A percentile compares a stretch with the other conserved stretches of the same genome.
phyloP scores from a whole-genome alignment of 352 stramenopile genomes.

The Thalassiosira sp. region DNA sequence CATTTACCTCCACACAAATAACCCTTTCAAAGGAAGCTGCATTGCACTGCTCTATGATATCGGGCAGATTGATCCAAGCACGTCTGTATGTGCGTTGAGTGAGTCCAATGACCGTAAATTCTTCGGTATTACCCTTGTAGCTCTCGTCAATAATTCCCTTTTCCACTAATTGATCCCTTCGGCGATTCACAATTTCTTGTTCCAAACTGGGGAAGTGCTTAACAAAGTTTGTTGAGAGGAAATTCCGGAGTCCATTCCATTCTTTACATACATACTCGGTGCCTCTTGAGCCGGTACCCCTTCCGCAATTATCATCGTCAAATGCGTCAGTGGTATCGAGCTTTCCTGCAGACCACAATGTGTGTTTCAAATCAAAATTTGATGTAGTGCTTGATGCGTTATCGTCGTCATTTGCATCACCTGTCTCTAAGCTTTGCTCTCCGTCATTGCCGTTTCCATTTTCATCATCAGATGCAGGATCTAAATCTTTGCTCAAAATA shows the following conservation, averaged over 20 bases:
- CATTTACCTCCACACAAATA: conserved; percentile 51
- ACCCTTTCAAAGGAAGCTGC: conserved; percentile 13
- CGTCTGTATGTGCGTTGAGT: conserved; percentile 48
- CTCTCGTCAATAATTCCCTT: conserved; percentile 21
- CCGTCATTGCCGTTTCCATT: neutral
- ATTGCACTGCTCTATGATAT: conserved; percentile 47
- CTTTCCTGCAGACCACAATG: conserved; percentile 34
- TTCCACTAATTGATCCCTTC: conserved; percentile 25
- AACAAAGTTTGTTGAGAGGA: conserved; percentile 29
- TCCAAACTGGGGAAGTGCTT: conserved; percentile 29
- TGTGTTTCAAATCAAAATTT: conserved; percentile 31
- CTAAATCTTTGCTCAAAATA: conserved; percentile 15
- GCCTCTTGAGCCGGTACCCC: neutral
- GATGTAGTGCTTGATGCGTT: conserved; percentile 2
- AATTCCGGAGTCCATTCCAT: conserved; percentile 17
- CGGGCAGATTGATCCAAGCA: conserved; percentile 44
- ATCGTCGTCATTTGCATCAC: neutral
- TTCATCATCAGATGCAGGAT: neutral
- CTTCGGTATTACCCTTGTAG: conserved; percentile 44
- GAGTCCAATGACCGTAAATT: conserved; percentile 48
- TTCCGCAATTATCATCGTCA: neutral
- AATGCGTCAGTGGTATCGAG: neutral
- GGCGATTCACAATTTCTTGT: conserved; percentile 21
- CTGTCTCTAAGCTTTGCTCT: neutral
- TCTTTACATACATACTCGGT: conserved; percentile 20